Base-by-base conservation (phyloP, 2,329 filamentous ascomycete species). In the Penicillium palitans region DNA sequence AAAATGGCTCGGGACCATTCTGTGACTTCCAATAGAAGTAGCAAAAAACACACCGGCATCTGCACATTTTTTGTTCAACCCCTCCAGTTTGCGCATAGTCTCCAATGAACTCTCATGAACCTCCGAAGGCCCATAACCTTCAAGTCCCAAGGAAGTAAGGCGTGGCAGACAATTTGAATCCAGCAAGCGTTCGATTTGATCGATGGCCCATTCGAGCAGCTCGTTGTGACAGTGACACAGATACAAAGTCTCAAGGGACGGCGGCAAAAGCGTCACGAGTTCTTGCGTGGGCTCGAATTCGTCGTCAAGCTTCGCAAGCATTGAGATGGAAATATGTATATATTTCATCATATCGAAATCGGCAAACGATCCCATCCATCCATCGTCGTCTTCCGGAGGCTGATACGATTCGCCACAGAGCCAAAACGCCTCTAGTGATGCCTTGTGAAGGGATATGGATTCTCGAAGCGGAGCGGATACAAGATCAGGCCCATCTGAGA, bases 281-380 rank as follows among this genome's bases (percentile, higher is more conserved):
- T 54, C 31, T 9, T 21, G 31, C 8, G 21, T 37, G 24, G 51
- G 17, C 41, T 37, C 46, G 2, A 25, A 10, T 6, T 37, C 1
- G 6, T 35, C 24, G 21, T 53, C 33, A 47, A 47, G 31, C 15
- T 12, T 24, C 9, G 46, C 27, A 6, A 54, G 51, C 41, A 47
- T 47, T 21, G 29, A 12, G 12, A 47, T 4, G 37, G 51, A 37
- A 21, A 54, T 39, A 27, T 47, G 51, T 17, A 54, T 19, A 35
- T 46, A 46, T 37, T 47, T 54, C 51, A 54, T 12, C 39, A 15
- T 19, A 4, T 21, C 21, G 10, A 54, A 54, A 6, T 54, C 51
- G 7, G 31, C 41, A 47, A 54, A 54, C 2, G 51, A 54, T 27
- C 51, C 51, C 31, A 54, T 37, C 41, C 29, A 37, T 37, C 51